Base-by-base conservation (phyloP, 2,329 filamentous ascomycete species). In the Colletotrichum euphorbiae region DNA sequence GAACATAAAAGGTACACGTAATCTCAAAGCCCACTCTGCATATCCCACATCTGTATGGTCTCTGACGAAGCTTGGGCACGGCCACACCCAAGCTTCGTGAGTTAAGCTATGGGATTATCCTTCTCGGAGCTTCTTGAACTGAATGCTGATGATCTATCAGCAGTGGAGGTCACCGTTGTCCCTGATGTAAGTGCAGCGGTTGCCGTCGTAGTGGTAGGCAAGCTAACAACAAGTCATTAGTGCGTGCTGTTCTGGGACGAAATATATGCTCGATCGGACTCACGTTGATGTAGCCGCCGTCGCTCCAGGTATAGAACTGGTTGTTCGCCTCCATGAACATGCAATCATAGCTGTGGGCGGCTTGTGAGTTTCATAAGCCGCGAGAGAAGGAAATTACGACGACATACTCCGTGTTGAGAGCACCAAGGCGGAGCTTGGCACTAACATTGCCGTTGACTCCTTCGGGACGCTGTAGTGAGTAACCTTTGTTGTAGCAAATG, bases 401-500 rank as follows among this genome's bases (percentile, higher is more conserved):
- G 19, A 50, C 71, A 45, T 70, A 72, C 60, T 71, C 65, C 3
- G 71, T 72, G 38, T 67, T 40, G 13, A 72, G 69, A n/a, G 61
- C 17, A 1, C 69, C 69, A 6, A 62, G 52, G 15, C 40, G 42
- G 50, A 72, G 62, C 42, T 67, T 65, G 40, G 63, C 70, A 13
- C 56, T 68, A 2, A 57, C 45, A 17, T 58, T 38, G 3, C 69
- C 71, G 17, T 55, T 59, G 1, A 62, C 48, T 15, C 57, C 61
- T 12, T 45, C 43, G 3, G 66, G 54, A 24, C 69, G 51, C 7
- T 56, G n/a, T 7, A 72, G 48, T n/a, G 13, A 21, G 43, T 72
- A 72, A 6, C 45, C 71, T 59, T 70, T 70, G 67, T 72, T 72
- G 36, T 72, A 71, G 67, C 71, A 72, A 56, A 63, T 13, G 11